phyloP scores from a whole-genome alignment of 495 filamentous ascomycete genomes.

The Lasiosphaeris hirsuta region DNA sequence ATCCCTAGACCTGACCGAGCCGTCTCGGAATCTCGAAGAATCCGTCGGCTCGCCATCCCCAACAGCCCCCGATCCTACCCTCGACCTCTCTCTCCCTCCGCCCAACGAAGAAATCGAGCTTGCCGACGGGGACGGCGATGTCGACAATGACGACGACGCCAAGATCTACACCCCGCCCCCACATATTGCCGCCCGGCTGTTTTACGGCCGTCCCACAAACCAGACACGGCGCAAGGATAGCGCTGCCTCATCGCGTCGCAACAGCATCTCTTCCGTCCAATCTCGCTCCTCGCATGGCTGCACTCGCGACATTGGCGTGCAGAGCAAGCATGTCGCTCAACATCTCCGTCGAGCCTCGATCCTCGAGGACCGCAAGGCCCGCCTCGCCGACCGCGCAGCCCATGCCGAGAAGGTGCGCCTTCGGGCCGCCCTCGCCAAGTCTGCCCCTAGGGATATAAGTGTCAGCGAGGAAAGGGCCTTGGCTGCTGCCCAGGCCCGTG shows the following conservation, averaged over 20 bases:
- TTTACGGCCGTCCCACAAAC: constrained; percentile 62
- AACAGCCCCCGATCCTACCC: constrained; percentile 26
- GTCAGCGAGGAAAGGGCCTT: constrained; percentile 79
- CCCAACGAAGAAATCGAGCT: constrained; percentile 35
- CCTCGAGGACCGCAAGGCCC: constrained; percentile 86
- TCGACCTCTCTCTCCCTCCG: constrained; percentile 34
- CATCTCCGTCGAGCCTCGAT: constrained; percentile 89
- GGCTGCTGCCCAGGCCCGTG: constrained; percentile 86
- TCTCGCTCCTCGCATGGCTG: constrained; percentile 62
- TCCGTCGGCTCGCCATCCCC: constrained; percentile 37
- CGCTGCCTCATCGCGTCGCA: constrained; percentile 80
- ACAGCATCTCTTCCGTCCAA: constrained; percentile 83
- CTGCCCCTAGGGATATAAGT: constrained; percentile 55
- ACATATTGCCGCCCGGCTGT: constrained; percentile 75
- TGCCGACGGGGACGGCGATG: constrained; percentile 20
- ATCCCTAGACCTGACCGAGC: constrained; percentile 43
- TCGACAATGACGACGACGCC: constrained; percentile 28
- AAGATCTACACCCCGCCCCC: constrained; percentile 64
- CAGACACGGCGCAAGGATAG: constrained; percentile 74
- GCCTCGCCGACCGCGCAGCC: constrained; percentile 86
- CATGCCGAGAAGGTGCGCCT: constrained; percentile 97
- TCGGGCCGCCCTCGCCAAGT: constrained; percentile 81
- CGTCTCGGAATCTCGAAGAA: constrained; percentile 44
- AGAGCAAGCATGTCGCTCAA: constrained; percentile 81
- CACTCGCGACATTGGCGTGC: constrained; percentile 57